Conservation (phyloP, 176 grass and related monocot genomes). For the Canna indica region DNA sequence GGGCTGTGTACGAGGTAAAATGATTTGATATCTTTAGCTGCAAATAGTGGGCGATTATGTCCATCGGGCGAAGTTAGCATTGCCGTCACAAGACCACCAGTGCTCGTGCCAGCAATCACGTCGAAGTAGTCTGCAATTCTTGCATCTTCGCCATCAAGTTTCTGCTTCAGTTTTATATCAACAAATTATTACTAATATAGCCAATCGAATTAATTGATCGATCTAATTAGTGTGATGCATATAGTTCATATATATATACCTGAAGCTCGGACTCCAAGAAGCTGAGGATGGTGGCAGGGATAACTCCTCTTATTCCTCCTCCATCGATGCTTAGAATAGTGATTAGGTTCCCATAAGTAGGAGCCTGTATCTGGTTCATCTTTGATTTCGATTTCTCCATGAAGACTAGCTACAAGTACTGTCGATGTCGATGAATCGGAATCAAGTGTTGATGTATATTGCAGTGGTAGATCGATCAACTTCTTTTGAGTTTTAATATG, state of each 20-base stretch:
- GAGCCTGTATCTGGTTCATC: conserved; percentile 44
- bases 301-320: conserved; percentile 85
- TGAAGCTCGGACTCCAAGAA: conserved; percentile 82
- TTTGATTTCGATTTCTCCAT: conserved; percentile 32
- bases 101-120: conserved; percentile 70
- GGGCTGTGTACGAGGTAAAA: conserved; percentile 62
- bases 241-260: conserved; percentile 33
- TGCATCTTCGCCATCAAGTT: conserved; percentile 72
- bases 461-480: too few species aligned
- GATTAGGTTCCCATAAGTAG: conserved; percentile 74
- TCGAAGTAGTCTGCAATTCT: conserved; percentile 79
- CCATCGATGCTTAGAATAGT: conserved; percentile 78
- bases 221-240: too few species aligned
- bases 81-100: conserved; percentile 61
- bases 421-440: too few species aligned
- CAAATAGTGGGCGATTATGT: conserved; percentile 56
- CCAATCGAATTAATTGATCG: too few species aligned
- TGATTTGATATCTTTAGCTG: conserved; percentile 65
- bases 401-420: too few species aligned
- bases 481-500: too few species aligned
- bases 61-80: conserved; percentile 58
- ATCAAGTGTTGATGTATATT: too few species aligned
- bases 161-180: too few species aligned
- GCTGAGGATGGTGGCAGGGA: conserved; percentile 60
- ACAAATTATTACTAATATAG: too few species aligned